Conservation (phyloP, 805 yeast genomes). For the Suhomyces vadensis region DNA sequence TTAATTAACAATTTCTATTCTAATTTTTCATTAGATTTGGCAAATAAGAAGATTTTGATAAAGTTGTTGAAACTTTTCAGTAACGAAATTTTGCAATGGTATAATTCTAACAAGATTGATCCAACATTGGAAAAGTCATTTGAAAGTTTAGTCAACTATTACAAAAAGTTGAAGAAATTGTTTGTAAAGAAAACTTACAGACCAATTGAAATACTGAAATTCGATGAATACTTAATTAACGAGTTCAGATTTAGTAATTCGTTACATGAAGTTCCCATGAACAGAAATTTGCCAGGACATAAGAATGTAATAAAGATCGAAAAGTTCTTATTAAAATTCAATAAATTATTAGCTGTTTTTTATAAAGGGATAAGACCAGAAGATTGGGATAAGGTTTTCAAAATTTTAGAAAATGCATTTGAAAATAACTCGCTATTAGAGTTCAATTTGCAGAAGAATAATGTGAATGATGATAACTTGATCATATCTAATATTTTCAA, state of each 20-base stretch:
- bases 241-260: conserved; percentile 44
- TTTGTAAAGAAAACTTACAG: conserved; percentile 72
- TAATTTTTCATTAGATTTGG: conserved; percentile 70
- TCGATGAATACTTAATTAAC: conserved; percentile 39
- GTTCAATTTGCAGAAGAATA: conserved; percentile 44
- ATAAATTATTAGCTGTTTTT: conserved; percentile 57
- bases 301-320: conserved; percentile 53
- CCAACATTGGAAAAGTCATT: conserved; percentile 34
- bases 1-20: conserved; percentile 71
- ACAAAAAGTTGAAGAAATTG: conserved; percentile 64
- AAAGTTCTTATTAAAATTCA: conserved; percentile 62
- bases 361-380: conserved; percentile 57
- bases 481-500: conserved; percentile 65
- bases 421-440: conserved; percentile 60
- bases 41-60: conserved; percentile 58
- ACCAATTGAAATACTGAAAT: conserved; percentile 48
- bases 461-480: conserved; percentile 54
- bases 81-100: conserved; percentile 57
- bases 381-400: conserved; percentile 81
- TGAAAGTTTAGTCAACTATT: conserved; percentile 46
- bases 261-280: conserved; percentile 48
- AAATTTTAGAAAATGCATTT: conserved; percentile 68
- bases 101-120: conserved; percentile 43
- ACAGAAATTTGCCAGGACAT: conserved; percentile 47
- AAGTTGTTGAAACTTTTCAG: conserved; percentile 68